Evolutionary conservation across 768 basidiomycete species (phyloP).

Genomic region (Candolleomyces eurysporus): DNA sequence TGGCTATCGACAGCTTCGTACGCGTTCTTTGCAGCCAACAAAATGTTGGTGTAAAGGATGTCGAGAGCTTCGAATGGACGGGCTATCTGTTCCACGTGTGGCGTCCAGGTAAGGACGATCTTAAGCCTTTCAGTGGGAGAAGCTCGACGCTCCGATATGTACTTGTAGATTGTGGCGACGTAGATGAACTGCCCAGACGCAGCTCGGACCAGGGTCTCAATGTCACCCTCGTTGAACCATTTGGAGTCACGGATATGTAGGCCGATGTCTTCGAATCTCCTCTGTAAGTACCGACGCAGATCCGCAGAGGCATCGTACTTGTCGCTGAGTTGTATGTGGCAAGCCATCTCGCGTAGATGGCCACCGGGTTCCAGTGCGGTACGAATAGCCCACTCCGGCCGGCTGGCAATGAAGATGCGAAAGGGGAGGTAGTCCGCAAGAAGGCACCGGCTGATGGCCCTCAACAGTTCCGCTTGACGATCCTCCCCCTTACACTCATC

Average conservation of each 20-base stretch:
- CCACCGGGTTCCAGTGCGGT: background rate
- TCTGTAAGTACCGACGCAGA: background rate
- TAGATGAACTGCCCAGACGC: slow-evolving; percentile 9
- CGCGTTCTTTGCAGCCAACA: background rate
- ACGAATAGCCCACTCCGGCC: background rate
- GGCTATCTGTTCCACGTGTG: background rate
- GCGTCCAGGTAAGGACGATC: background rate
- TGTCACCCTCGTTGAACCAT: background rate
- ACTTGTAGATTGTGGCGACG: background rate
- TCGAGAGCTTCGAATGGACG: background rate
- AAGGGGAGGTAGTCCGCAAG: background rate
- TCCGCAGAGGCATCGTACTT: background rate
- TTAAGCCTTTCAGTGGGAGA: background rate
- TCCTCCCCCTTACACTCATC: background rate
- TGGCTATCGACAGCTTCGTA: background rate
- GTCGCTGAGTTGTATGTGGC: background rate
- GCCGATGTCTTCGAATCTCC: background rate
- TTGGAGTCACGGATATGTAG: background rate
- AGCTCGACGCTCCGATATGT: background rate
- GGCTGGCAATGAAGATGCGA: slow-evolving; percentile 1
- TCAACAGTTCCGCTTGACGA: background rate
- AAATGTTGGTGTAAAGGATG: background rate
- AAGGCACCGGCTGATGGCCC: background rate
- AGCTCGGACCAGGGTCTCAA: background rate
- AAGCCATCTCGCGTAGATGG: too few relatives aligned